phyloP scores from a whole-genome alignment of 2,329 filamentous ascomycete species.

The Ceratocystis variospora region DNA sequence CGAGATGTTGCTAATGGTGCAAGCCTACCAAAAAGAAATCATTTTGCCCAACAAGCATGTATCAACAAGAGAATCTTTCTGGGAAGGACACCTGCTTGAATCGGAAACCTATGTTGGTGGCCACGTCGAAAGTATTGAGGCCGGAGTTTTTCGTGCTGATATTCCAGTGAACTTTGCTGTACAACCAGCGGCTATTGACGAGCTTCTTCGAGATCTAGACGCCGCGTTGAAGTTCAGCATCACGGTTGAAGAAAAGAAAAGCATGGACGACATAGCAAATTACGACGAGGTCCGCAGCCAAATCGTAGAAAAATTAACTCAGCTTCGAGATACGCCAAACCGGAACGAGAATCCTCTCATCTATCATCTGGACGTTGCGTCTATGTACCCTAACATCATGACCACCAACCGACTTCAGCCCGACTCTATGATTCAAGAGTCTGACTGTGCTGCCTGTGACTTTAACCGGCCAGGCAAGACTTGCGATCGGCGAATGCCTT shows the following conservation, averaged over 20 bases:
- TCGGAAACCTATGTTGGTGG: slow-evolving; percentile 97
- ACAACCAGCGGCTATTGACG: slow-evolving; percentile 79
- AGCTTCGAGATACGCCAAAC: slow-evolving; percentile 70
- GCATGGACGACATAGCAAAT: slow-evolving; percentile 62
- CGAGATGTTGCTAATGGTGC: slow-evolving; percentile 98
- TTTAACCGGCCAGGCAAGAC: slow-evolving; percentile 97
- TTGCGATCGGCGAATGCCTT: slow-evolving; percentile 84
- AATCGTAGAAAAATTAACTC: slow-evolving; percentile 56
- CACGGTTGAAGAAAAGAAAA: slow-evolving; percentile 70
- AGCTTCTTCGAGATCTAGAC: slow-evolving; percentile 74
- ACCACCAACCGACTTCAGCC: slow-evolving; percentile 95
- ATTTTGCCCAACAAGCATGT: slow-evolving; percentile 93
- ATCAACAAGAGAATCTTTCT: slow-evolving; percentile 81
- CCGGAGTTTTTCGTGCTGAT: slow-evolving; percentile 88
- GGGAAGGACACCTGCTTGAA: slow-evolving; percentile 89
- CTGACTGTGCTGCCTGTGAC: slow-evolving; percentile 92
- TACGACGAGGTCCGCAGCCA: slow-evolving; percentile 75
- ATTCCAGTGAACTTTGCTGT: slow-evolving; percentile 89
- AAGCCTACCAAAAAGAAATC: slow-evolving; percentile 85
- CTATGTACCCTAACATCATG: slow-evolving; percentile 99
- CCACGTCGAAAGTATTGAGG: slow-evolving; percentile 98
- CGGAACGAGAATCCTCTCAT: slow-evolving; percentile 77
- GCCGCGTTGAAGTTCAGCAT: slow-evolving; percentile 80
- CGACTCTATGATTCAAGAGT: slow-evolving; percentile 97
- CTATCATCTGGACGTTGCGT: slow-evolving; percentile 95